phyloP scores from a whole-genome alignment of 1,284 basidiomycete genomes.

The Peniophora sp. region DNA sequence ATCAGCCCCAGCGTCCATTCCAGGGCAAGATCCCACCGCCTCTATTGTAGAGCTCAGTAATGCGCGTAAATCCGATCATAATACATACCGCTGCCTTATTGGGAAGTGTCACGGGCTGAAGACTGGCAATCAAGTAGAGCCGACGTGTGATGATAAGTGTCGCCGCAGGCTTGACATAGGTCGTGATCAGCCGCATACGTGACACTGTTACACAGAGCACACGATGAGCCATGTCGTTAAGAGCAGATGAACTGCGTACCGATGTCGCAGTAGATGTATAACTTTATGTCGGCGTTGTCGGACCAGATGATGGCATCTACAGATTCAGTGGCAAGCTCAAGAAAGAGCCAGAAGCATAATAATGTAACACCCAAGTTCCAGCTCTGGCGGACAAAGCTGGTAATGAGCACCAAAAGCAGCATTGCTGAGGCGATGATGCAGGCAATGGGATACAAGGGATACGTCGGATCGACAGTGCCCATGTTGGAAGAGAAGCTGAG shows the following conservation, averaged over 20 bases:
- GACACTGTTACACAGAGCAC: too few relatives aligned
- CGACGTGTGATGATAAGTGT: not conserved
- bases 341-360: not conserved
- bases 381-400: not conserved
- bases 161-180: not conserved
- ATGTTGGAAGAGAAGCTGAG: too few relatives aligned
- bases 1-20: not conserved
- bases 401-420: not conserved
- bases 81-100: not conserved
- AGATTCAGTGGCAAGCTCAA: not conserved
- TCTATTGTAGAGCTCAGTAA: not conserved
- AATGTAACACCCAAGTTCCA: not conserved
- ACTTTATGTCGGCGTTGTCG: not conserved
- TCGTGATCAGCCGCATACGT: too few relatives aligned
- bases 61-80: not conserved
- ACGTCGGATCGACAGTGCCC: not conserved
- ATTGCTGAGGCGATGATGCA: not conserved
- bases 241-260: not conserved
- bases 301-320: not conserved
- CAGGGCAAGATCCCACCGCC: not conserved
- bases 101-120: not conserved
- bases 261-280: not conserved
- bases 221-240: too few relatives aligned
- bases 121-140: not conserved
- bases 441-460: not conserved